Evolutionary conservation across 2,329 filamentous ascomycete species (phyloP).

Genomic region (Colletotrichum shisoi): DNA sequence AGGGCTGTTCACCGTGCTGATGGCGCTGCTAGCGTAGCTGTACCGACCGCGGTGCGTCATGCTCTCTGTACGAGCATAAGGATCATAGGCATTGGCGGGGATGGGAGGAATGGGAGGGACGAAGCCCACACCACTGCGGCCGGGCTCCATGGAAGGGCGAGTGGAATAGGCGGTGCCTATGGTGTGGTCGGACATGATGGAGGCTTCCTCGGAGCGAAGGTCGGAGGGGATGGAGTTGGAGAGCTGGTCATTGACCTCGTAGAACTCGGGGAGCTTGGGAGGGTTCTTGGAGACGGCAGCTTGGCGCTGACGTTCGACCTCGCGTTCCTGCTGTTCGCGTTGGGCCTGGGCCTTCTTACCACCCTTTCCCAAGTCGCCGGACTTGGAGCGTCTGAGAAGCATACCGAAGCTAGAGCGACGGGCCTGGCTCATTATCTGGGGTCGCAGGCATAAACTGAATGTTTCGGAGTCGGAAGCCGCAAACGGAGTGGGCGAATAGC

Average conservation of each 20-base stretch:
- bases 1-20: conserved; percentile 92
- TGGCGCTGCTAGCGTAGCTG: conserved; percentile 91
- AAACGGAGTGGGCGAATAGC: conserved; percentile 20
- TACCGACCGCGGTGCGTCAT: conserved; percentile 97
- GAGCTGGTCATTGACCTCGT: conserved; percentile 57
- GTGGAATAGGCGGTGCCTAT: conserved; percentile 48
- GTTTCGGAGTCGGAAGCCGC: conserved; percentile 36
- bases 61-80: conserved; percentile 85
- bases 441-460: conserved; percentile 34
- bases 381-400: conserved; percentile 73
- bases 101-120: conserved; percentile 64
- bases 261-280: conserved; percentile 62
- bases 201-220: conserved; percentile 68
- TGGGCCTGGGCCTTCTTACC: conserved; percentile 67
- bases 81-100: conserved; percentile 69
- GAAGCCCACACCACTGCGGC: conserved; percentile 51
- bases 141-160: conserved; percentile 64
- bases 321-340: conserved; percentile 52
- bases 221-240: conserved; percentile 61
- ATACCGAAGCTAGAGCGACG: conserved; percentile 61
- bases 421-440: conserved; percentile 48
- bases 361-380: conserved; percentile 68
- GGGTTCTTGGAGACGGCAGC: conserved; percentile 56
- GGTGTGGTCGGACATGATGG: conserved; percentile 62
- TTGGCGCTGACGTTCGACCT: conserved; percentile 61